Conservation (phyloP, 805 yeast species). For the Candida tammaniensis region DNA sequence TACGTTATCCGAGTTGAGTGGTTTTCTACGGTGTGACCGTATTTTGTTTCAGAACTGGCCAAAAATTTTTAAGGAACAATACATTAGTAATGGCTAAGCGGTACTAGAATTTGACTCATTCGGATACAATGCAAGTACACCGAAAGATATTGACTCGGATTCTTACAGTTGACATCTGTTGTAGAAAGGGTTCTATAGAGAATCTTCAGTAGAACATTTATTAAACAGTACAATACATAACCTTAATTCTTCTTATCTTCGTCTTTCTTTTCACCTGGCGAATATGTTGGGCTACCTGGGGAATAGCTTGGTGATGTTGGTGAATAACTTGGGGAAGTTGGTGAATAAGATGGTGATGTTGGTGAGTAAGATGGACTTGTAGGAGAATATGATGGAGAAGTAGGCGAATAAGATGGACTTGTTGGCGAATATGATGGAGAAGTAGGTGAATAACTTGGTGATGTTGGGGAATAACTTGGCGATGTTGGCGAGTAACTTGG, state of each 20-base stretch:
- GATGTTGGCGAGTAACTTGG: conserved; percentile 70
- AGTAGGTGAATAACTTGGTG: conserved; percentile 58
- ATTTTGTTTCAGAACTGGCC: no score
- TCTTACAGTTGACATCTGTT: background rate
- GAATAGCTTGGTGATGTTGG: conserved; percentile 81
- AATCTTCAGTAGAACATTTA: background rate
- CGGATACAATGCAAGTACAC: background rate
- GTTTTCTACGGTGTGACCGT: no score
- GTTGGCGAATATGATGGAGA: conserved; percentile 70
- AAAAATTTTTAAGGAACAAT: no score
- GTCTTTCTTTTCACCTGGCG: conserved; percentile 27
- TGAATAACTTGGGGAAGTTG: conserved; percentile 47
- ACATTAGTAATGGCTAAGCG: no score
- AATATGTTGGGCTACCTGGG: conserved; percentile 70
- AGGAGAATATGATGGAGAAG: conserved; percentile 76
- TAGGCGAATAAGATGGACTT: conserved; percentile 73
- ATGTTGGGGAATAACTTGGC: conserved; percentile 68
- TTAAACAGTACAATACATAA: conserved; percentile 5
- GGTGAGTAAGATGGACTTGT: conserved; percentile 66
- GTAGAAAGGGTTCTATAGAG: background rate
- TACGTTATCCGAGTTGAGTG: no score
- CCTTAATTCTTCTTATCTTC: conserved; percentile 25
- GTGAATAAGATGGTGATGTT: conserved; percentile 72
- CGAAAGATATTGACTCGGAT: background rate
- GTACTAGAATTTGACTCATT: no score